A percentile compares a stretch with the other conserved stretches of the same genome.
Evolutionary conservation across 768 basidiomycete genomes (phyloP).

Genomic region (Hemileccinum rubropunctum): DNA sequence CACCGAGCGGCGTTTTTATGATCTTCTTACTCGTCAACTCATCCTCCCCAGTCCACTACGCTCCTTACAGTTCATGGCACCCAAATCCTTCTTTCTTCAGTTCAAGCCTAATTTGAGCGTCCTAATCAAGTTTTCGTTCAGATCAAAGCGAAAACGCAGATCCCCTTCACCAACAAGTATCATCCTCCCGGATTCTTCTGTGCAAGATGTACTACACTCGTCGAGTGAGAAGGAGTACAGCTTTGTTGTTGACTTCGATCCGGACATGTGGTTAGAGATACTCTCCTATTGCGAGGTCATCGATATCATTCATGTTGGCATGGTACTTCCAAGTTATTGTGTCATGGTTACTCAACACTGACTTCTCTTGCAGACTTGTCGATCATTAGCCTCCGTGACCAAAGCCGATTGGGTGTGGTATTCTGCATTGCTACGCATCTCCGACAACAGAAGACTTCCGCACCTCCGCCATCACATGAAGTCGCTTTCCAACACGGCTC

Average conservation of each 20-base stretch:
- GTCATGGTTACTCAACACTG: background rate
- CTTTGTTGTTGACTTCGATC: slow-evolving; percentile 1
- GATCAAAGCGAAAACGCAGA: background rate
- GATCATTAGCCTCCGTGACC: background rate
- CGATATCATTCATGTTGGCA: slow-evolving; percentile 7
- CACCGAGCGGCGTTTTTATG: no score
- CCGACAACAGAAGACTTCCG: slow-evolving; percentile 2
- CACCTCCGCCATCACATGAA: slow-evolving; percentile 1
- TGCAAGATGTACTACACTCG: background rate
- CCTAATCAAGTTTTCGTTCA: background rate
- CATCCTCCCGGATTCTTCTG: background rate
- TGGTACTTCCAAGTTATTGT: background rate
- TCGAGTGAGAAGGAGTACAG: background rate
- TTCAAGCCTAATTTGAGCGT: background rate
- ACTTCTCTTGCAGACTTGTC: slow-evolving; percentile 4
- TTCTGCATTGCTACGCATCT: slow-evolving; percentile 2
- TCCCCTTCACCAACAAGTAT: background rate
- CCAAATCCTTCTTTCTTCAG: background rate
- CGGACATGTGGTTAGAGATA: slow-evolving; percentile 5
- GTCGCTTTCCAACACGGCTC: background rate
- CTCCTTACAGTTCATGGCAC: background rate
- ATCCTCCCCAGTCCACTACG: no score
- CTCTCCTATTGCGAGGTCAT: slow-evolving; percentile 11
- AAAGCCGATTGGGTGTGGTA: slow-evolving; percentile 1
- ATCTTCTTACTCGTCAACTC: no score